phyloP scores from a whole-genome alignment of 179 eudicot species.

The Monotropa hypopitys region DNA sequence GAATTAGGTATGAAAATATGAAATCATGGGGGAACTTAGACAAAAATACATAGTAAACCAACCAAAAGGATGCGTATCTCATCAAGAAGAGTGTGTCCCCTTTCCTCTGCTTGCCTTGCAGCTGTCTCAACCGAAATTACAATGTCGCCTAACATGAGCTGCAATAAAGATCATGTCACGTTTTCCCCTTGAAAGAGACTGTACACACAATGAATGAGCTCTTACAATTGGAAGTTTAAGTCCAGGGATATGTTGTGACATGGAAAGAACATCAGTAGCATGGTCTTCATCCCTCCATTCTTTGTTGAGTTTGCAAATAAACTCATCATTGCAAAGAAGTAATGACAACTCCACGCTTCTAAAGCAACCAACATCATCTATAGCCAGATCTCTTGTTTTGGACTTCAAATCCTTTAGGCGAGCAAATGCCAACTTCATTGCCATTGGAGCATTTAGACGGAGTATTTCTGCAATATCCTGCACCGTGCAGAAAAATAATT shows the following conservation, averaged over 20 bases:
- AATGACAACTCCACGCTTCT: slow-evolving; percentile 68
- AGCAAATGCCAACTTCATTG: slow-evolving; percentile 72
- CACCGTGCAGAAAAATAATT: slow-evolving; percentile 2
- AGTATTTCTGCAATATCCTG: slow-evolving; percentile 83
- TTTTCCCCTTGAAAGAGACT: background rate
- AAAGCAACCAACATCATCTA: slow-evolving; percentile 55
- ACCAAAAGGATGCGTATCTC: slow-evolving; percentile 91
- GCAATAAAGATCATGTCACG: slow-evolving; percentile 19
- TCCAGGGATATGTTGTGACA: slow-evolving; percentile 93
- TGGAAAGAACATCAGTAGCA: slow-evolving; percentile 92
- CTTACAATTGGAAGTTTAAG: slow-evolving; percentile 76
- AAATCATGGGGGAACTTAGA: background rate
- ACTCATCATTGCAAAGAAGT: slow-evolving; percentile 83
- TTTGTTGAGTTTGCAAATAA: slow-evolving; percentile 69
- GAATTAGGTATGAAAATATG: background rate
- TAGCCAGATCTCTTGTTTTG: slow-evolving; percentile 66
- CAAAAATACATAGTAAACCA: slow-evolving; percentile 15
- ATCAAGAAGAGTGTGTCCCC: slow-evolving; percentile 79
- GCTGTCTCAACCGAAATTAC: slow-evolving; percentile 93
- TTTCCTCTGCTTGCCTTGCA: slow-evolving; percentile 84
- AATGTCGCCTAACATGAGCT: slow-evolving; percentile 95
- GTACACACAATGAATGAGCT: background rate
- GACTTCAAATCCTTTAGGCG: slow-evolving; percentile 45
- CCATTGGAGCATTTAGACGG: slow-evolving; percentile 71
- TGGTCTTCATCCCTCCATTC: slow-evolving; percentile 95